Conservation (phyloP, 805 yeast genomes). For the Wickerhamomyces hampshirensis region DNA sequence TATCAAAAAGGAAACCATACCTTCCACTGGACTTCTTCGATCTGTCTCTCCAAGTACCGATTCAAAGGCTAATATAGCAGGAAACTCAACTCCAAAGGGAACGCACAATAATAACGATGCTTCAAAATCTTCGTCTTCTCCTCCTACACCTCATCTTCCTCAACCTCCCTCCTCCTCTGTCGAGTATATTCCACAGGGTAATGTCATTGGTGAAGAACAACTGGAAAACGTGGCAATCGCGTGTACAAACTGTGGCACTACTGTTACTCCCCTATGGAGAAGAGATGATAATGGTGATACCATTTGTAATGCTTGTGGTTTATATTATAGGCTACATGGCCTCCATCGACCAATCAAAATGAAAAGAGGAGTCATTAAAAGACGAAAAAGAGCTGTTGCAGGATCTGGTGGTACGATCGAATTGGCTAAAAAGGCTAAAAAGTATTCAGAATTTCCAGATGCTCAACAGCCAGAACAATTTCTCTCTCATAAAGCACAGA, state of each 20-base stretch:
- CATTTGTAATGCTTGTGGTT: conserved; percentile 85
- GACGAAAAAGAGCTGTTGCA: conserved; percentile 50
- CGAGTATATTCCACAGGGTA: too few species aligned
- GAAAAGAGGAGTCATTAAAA: conserved; percentile 68
- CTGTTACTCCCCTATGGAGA: conserved; percentile 85
- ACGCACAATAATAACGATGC: too few species aligned
- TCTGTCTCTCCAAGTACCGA: too few species aligned
- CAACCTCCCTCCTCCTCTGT: too few species aligned
- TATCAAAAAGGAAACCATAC: conserved; percentile 2
- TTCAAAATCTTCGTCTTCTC: too few species aligned
- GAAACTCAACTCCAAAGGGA: neutral
- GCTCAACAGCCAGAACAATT: too few species aligned
- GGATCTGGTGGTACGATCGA: neutral
- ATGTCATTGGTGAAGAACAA: conserved; percentile 20
- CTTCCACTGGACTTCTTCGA: too few species aligned
- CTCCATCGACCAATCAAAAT: conserved; percentile 70
- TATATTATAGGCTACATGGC: conserved; percentile 73
- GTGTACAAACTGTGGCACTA: conserved; percentile 79
- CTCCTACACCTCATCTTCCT: too few species aligned
- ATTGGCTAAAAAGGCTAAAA: conserved; percentile 4
- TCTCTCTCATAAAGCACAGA: too few species aligned
- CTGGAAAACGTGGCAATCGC: conserved; percentile 58
- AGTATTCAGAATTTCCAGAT: conserved; percentile 7
- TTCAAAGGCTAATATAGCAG: neutral
- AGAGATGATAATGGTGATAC: conserved; percentile 78